These are phyloP conservation scores for Clonostachys sp. DNA, from an alignment of 2,329 filamentous ascomycete species.

Conservation along the genomic window DNA sequence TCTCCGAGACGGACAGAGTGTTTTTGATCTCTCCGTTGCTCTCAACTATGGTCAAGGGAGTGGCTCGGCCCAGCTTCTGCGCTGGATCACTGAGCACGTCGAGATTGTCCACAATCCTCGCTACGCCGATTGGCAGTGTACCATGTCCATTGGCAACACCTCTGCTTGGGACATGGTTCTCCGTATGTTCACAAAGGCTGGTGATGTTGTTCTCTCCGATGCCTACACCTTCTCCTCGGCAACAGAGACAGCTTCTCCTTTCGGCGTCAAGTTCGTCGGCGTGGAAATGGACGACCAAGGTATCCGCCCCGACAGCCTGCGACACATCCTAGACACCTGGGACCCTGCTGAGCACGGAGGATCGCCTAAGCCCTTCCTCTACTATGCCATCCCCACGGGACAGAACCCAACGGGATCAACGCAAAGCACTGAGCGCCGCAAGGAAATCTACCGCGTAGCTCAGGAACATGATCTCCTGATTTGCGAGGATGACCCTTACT, in stretches of 20 bases:
- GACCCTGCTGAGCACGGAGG: slow-evolving; percentile 38
- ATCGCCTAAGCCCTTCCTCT: slow-evolving; percentile 59
- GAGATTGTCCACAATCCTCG: slow-evolving; percentile 69
- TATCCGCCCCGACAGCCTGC: slow-evolving; percentile 33
- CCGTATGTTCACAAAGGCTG: slow-evolving; percentile 53
- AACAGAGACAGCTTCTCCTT: slow-evolving; percentile 58
- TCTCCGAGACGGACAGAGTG: too few species aligned
- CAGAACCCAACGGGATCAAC: slow-evolving; percentile 74
- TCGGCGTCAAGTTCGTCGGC: slow-evolving; percentile 56
- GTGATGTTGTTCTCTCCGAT: slow-evolving; percentile 66
- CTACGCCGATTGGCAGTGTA: slow-evolving; percentile 68
- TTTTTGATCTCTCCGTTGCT: slow-evolving; percentile 34
- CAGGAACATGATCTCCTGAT: slow-evolving; percentile 85
- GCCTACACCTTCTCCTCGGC: slow-evolving; percentile 44
- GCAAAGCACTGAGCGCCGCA: slow-evolving; percentile 60
- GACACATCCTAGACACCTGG: slow-evolving; percentile 61
- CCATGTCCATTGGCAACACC: slow-evolving; percentile 63
- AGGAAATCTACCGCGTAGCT: slow-evolving; percentile 76
- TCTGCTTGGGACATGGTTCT: slow-evolving; percentile 61
- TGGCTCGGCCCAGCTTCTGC: slow-evolving; percentile 63
- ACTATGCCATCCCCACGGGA: slow-evolving; percentile 70
- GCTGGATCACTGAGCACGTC: slow-evolving; percentile 71
- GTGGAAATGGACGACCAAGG: slow-evolving; percentile 64
- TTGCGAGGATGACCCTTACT: slow-evolving; percentile 92
- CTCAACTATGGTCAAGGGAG: slow-evolving; percentile 72